phyloP scores from a whole-genome alignment of 768 basidiomycete species.

The Tubosaeta sp. region DNA sequence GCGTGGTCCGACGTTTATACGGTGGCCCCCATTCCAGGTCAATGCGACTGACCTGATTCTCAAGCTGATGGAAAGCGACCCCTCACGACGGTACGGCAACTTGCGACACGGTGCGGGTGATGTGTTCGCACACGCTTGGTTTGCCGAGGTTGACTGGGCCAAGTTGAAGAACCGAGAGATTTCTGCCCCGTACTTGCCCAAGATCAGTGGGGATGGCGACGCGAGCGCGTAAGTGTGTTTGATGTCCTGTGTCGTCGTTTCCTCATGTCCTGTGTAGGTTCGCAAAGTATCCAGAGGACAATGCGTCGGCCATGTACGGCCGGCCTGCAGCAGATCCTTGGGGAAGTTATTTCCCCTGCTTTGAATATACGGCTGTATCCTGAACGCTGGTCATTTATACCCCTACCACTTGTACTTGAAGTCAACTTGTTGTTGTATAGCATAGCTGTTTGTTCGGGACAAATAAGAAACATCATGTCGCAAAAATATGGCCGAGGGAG shows the following conservation, averaged over 20 bases:
- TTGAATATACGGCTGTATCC: slow-evolving; percentile 53
- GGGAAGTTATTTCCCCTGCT: slow-evolving; percentile 71
- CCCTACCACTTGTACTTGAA: slow-evolving; percentile 9
- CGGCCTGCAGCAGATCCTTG: slow-evolving; percentile 51
- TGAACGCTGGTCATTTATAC: slow-evolving; percentile 7
- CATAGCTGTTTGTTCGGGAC: slow-evolving; percentile 28
- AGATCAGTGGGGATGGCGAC: slow-evolving; percentile 89
- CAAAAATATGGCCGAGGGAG: slow-evolving; percentile 29
- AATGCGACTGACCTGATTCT: slow-evolving; percentile 86
- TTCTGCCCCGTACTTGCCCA: slow-evolving; percentile 91
- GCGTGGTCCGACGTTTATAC: slow-evolving; percentile 65
- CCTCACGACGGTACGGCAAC: slow-evolving; percentile 87
- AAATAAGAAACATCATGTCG: slow-evolving; percentile 36
- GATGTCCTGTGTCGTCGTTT: background rate
- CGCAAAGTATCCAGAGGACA: slow-evolving; percentile 75
- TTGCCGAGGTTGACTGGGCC: slow-evolving; percentile 89
- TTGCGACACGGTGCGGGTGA: slow-evolving; percentile 83
- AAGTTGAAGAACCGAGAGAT: slow-evolving; percentile 80
- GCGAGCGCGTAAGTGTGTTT: slow-evolving; percentile 74
- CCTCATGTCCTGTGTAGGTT: slow-evolving; percentile 43
- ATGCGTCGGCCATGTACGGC: slow-evolving; percentile 59
- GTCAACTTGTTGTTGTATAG: slow-evolving; percentile 8
- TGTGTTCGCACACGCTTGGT: slow-evolving; percentile 93
- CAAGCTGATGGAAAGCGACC: slow-evolving; percentile 86
- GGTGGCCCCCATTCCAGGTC: slow-evolving; percentile 73